phyloP scores from a whole-genome alignment of 2,329 filamentous ascomycete species.

The Calcarisporium arbuscula region DNA sequence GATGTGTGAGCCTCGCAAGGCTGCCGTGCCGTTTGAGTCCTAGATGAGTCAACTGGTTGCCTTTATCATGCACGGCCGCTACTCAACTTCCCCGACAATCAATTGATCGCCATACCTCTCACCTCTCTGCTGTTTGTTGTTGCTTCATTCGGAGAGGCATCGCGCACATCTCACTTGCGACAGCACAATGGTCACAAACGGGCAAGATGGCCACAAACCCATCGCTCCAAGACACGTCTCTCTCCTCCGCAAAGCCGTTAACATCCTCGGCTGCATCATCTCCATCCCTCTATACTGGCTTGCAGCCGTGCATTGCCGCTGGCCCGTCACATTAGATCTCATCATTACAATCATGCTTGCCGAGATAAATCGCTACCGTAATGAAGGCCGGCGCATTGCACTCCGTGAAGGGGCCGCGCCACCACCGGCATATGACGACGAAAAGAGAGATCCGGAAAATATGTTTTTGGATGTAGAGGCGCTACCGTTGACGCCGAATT shows the following conservation, averaged over 20 bases:
- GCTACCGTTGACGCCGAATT: constrained; percentile 3
- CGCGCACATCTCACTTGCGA: too few relatives aligned
- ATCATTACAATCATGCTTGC: constrained; percentile 14
- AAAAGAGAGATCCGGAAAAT: constrained; percentile 11
- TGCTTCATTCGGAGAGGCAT: too few relatives aligned
- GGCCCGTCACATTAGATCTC: constrained; percentile 16
- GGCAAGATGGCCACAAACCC: background rate
- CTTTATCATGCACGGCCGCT: background rate
- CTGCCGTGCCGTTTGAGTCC: too few relatives aligned
- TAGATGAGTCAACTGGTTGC: background rate
- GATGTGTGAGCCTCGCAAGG: too few relatives aligned
- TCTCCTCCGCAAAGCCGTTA: constrained; percentile 11
- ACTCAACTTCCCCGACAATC: background rate
- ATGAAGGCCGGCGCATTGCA: constrained; percentile 14
- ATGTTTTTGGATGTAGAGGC: constrained; percentile 6
- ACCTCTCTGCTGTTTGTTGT: too few relatives aligned
- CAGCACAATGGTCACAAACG: background rate
- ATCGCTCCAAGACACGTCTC: constrained; percentile 9
- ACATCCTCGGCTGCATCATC: constrained; percentile 14
- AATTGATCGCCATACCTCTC: too few relatives aligned
- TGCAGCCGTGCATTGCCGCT: constrained; percentile 14
- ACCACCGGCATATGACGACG: constrained; percentile 2
- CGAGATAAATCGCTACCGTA: constrained; percentile 16
- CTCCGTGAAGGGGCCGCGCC: constrained; percentile 9
- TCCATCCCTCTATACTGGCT: constrained; percentile 13